Conservation (phyloP, 345 rosid genomes). For the Sapria himalayana region DNA sequence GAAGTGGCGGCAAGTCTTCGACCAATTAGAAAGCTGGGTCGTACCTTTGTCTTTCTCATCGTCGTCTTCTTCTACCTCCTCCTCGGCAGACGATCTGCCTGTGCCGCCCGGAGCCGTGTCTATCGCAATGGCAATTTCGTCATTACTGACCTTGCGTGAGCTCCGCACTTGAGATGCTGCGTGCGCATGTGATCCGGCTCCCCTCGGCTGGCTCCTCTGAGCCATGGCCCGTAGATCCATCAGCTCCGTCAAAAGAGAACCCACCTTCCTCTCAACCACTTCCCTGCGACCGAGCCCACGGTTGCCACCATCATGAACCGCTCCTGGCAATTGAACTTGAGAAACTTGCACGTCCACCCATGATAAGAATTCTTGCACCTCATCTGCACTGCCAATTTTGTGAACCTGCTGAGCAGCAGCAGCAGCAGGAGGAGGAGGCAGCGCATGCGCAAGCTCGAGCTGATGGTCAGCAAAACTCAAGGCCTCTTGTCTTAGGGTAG, state of each 20-base stretch:
- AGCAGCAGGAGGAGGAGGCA: too few relatives aligned
- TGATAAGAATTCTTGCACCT: slow-evolving; percentile 28
- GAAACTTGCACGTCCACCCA: slow-evolving; percentile 44
- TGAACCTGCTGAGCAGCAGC: slow-evolving; percentile 50
- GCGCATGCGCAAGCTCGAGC: too few relatives aligned
- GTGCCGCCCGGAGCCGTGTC: slow-evolving; percentile 28
- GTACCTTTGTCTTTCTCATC: slow-evolving; percentile 98
- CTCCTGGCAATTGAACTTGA: too few relatives aligned
- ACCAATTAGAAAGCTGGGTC: too few relatives aligned
- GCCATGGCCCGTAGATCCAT: slow-evolving; percentile 30
- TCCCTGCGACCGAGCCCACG: slow-evolving; percentile 35
- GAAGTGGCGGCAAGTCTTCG: too few relatives aligned
- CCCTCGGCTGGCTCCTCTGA: slow-evolving; percentile 44
- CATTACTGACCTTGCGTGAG: slow-evolving; percentile 65
- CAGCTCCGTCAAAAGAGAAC: slow-evolving; percentile 32
- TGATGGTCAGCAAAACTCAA: slow-evolving; percentile 86
- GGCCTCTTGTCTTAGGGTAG: slow-evolving; percentile 93
- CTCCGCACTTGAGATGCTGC: slow-evolving; percentile 68
- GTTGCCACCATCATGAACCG: slow-evolving; percentile 15
- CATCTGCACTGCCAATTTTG: slow-evolving; percentile 32
- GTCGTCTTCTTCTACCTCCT: slow-evolving; percentile 82
- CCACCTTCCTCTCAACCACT: slow-evolving; percentile 33
- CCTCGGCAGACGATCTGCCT: too few relatives aligned
- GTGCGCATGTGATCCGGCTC: slow-evolving; percentile 34
- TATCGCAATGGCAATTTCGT: slow-evolving; percentile 75